Evolutionary conservation across 805 yeast genomes (phyloP), one percentile per base, ranked within the genome.

Genomic region (Brettanomyces sp.): DNA sequence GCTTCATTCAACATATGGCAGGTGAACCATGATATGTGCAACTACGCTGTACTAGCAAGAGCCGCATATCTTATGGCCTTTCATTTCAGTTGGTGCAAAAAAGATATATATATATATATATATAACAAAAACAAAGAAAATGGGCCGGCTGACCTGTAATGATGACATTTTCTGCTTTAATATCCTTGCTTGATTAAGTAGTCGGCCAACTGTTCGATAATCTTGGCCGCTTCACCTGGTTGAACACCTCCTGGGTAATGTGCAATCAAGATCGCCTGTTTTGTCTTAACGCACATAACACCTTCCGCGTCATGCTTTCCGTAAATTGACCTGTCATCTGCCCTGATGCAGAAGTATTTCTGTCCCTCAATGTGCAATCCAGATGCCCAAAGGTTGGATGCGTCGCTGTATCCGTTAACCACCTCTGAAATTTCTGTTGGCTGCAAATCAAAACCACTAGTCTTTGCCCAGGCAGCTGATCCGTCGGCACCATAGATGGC

Each of bases 121-220:
- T 28, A 28, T 6, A 28, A 18, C 22, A 35, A 35, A n/a, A 18
- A 18, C 6, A 28, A 9, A 28, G 11, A 28, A 28, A 28, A 28
- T 7, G 7, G 32, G 11, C 11, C 11, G 11, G 32, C 11, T 28
- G 32, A 7, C 3, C 32, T 28, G 32, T 28, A 28, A 28, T 28
- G 11, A 28, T 7, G 8, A 12, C 22, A 35, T 35, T 35, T 35
- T 35, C 8, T 8, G 22, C 14, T 35, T 35, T 74, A 91, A 67
- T 86, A 90, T 48, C 88, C 85, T 45, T 85, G 91, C 58, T 88
- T 73, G 63, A 91, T 88, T 68, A 93, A 76, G 62, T 93, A 90
- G 64, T 93, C 98, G 41, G 95, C 98, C 71, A 93, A 76, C 61
- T 88, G 91, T 67, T 93, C 99, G 47, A 91, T 96, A 52, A 90